Evolutionary conservation across 768 basidiomycete genomes (phyloP).

Genomic region (Chalciporus sphaerocephalus): DNA sequence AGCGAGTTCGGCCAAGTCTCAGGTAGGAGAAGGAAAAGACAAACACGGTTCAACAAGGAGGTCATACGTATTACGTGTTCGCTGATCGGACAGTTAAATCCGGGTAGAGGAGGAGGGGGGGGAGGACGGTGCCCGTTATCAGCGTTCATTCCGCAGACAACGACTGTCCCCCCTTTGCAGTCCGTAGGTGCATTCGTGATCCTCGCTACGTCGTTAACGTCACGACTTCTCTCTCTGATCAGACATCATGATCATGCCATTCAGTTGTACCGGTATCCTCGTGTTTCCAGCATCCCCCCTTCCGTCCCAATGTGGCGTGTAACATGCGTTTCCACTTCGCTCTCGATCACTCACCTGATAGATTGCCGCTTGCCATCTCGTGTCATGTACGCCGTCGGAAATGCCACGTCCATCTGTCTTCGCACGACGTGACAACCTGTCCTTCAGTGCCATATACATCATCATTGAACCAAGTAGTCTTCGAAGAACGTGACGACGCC

Average conservation of each 20-base stretch:
- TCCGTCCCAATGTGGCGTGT: slow-evolving; percentile 5
- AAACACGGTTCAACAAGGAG: slow-evolving; percentile 21
- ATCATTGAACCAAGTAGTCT: slow-evolving; percentile 23
- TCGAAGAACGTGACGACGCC: slow-evolving; percentile 38
- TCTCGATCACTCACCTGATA: not conserved
- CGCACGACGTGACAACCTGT: not conserved
- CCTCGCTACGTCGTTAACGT: not conserved
- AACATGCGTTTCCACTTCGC: slow-evolving; percentile 5
- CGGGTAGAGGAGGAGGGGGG: too few species aligned
- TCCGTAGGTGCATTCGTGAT: not conserved
- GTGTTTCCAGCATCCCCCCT: slow-evolving; percentile 1
- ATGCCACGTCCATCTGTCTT: not conserved
- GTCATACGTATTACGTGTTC: not conserved
- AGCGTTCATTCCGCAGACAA: slow-evolving; percentile 33
- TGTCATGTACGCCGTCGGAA: not conserved
- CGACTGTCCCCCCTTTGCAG: slow-evolving; percentile 25
- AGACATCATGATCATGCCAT: slow-evolving; percentile 3
- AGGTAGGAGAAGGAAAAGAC: not conserved
- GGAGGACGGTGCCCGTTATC: too few species aligned
- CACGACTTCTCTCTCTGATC: slow-evolving; percentile 4
- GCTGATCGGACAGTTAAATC: slow-evolving; percentile 9
- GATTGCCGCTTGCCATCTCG: not conserved
- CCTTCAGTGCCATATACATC: slow-evolving; percentile 7
- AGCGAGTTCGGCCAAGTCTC: not conserved
- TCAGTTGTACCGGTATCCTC: slow-evolving; percentile 5